These are phyloP conservation scores for Hypoxylon subgilvum DNA, from an alignment of 495 filamentous ascomycete species.

Conservation along the genomic window DNA sequence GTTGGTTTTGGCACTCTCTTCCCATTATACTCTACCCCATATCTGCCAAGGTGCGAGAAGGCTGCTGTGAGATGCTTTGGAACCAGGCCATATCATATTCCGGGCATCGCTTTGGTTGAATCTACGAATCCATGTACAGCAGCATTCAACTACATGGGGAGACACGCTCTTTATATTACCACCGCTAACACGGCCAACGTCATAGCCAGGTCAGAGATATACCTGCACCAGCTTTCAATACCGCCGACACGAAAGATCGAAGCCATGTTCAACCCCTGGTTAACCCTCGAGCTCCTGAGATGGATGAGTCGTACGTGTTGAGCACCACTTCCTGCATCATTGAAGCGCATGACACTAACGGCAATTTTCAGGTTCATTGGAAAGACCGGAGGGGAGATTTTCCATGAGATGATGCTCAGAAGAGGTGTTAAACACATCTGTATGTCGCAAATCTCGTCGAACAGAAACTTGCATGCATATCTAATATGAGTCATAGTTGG, in stretches of 20 bases:
- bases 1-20: not conserved
- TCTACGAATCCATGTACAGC: too few species aligned
- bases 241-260: constrained; percentile 51
- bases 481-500: constrained; percentile 57
- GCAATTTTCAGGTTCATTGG: constrained; percentile 76
- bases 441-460: constrained; percentile 54
- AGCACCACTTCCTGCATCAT: constrained; percentile 19
- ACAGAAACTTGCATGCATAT: constrained; percentile 34
- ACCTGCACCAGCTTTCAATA: constrained; percentile 76
- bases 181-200: constrained; percentile 28
- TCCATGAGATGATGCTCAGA: constrained; percentile 98
- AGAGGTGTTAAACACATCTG: constrained; percentile 91
- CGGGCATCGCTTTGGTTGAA: too few species aligned
- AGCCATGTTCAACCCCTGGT: constrained; percentile 73
- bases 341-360: constrained; percentile 38
- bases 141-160: too few species aligned
- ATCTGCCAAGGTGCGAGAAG: too few species aligned
- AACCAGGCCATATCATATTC: too few species aligned
- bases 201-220: constrained; percentile 52
- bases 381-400: constrained; percentile 93
- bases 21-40: not conserved
- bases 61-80: too few species aligned
- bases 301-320: constrained; percentile 74
- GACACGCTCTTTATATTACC: not conserved
- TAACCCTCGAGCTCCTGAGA: constrained; percentile 63